Evolutionary conservation across 805 yeast species (phyloP).

Genomic region (Starmerella kuoi): DNA sequence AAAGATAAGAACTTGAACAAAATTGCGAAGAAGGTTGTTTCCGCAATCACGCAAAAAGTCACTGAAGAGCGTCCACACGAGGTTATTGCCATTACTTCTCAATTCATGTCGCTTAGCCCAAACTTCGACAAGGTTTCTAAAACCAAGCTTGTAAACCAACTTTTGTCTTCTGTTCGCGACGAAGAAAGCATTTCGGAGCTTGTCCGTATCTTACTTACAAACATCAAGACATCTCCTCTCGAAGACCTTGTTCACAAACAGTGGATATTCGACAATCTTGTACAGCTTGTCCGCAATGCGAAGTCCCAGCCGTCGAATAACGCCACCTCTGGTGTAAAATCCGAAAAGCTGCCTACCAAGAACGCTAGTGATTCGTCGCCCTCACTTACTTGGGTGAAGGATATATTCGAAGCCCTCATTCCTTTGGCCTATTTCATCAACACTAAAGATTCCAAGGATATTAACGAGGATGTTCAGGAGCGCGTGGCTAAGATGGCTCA

Average conservation of each 20-base stretch:
- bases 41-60: slow-evolving; percentile 18
- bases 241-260: slow-evolving; percentile 22
- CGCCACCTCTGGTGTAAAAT: neutral
- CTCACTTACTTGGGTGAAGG: slow-evolving; percentile 27
- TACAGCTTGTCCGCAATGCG: slow-evolving; percentile 33
- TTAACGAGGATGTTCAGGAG: slow-evolving; percentile 2
- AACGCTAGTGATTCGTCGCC: neutral
- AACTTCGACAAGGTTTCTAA: slow-evolving; percentile 70
- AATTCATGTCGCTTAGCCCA: slow-evolving; percentile 26
- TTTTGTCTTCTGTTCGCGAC: slow-evolving; percentile 26
- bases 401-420: slow-evolving; percentile 33
- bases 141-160: slow-evolving; percentile 46
- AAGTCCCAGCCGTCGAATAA: neutral
- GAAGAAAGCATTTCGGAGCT: slow-evolving; percentile 18
- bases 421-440: slow-evolving; percentile 33
- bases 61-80: slow-evolving; percentile 3
- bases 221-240: slow-evolving; percentile 17
- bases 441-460: neutral
- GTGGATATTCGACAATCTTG: slow-evolving; percentile 51
- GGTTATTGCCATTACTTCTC: slow-evolving; percentile 8
- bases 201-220: slow-evolving; percentile 19
- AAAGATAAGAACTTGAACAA: slow-evolving; percentile 53
- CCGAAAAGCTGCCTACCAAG: slow-evolving; percentile 1
- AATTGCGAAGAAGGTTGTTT: slow-evolving; percentile 44
- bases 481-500: slow-evolving; percentile 24